A percentile compares a stretch with the other conserved stretches of the same genome.
Conservation (phyloP, 257 asterid genomes). For the Anisodus acutangulus region DNA sequence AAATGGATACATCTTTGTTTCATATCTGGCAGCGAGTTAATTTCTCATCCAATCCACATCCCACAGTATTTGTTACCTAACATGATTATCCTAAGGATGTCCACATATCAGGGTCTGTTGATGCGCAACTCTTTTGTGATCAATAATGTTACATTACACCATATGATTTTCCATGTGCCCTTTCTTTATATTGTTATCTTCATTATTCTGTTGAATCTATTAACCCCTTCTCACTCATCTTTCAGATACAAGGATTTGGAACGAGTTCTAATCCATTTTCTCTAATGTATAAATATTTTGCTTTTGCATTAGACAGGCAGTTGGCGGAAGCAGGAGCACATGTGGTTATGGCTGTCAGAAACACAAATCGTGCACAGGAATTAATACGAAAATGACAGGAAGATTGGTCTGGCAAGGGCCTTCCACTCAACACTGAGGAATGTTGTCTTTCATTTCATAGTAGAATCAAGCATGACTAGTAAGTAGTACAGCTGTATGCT, state of each 20-base stretch:
- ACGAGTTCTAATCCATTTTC: neutral
- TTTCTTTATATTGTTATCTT: neutral
- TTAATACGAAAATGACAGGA: conserved; percentile 81
- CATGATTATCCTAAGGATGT: conserved; percentile 25
- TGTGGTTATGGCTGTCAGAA: conserved; percentile 96
- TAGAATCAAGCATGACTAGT: neutral
- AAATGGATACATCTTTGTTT: neutral
- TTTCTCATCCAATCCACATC: neutral
- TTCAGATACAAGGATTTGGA: neutral
- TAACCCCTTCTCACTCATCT: neutral
- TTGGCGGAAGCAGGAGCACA: conserved; percentile 96
- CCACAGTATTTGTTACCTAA: neutral
- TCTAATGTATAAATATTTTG: conserved; percentile 30
- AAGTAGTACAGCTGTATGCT: conserved; percentile 1
- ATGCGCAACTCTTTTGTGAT: neutral
- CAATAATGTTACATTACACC: neutral
- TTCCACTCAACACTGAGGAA: conserved; percentile 93
- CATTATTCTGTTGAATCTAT: neutral
- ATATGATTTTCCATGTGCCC: neutral
- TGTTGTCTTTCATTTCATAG: neutral
- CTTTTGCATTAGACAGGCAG: conserved; percentile 55
- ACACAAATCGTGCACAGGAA: conserved; percentile 69
- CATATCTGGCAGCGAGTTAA: neutral
- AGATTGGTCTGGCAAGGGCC: conserved; percentile 80
- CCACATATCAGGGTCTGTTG: neutral